phyloP scores from a whole-genome alignment of 1,284 basidiomycete species.

The Chiua sp. region DNA sequence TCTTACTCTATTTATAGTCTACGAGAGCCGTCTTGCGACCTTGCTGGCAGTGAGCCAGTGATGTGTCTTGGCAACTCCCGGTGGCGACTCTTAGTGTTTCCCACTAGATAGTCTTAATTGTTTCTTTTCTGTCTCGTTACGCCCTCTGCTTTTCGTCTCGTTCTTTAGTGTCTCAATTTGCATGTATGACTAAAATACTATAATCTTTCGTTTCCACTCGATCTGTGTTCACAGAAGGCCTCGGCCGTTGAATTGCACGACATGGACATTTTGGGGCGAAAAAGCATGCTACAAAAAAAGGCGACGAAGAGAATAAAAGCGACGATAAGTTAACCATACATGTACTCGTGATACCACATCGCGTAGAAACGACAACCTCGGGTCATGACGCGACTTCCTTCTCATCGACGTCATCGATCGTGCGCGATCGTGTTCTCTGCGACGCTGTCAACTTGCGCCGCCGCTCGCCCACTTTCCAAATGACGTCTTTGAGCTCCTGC shows the following conservation, averaged over 20 bases:
- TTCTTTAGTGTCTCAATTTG: background rate
- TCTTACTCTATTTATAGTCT: constrained; percentile 30
- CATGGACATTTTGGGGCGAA: background rate
- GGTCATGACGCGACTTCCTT: constrained; percentile 2
- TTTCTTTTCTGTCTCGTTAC: background rate
- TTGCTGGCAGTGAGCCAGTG: background rate
- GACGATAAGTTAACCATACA: background rate
- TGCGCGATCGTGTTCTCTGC: background rate
- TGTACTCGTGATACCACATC: no score
- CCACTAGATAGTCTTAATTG: background rate
- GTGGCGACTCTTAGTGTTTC: background rate
- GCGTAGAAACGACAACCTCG: no score
- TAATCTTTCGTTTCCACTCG: background rate
- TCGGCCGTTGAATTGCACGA: no score
- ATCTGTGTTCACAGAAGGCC: no score
- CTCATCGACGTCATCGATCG: background rate
- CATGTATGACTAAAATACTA: constrained; percentile 8
- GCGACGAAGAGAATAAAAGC: background rate
- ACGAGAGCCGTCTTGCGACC: constrained; percentile 27
- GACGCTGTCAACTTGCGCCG: constrained; percentile 53
- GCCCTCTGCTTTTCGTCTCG: background rate
- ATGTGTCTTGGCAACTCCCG: no score
- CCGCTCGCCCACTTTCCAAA: constrained; percentile 80
- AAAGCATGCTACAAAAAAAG: background rate
- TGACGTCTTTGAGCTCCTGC: constrained; percentile 82